Conservation (phyloP, 352 stramenopile species). For the Pythium scleroteichum region DNA sequence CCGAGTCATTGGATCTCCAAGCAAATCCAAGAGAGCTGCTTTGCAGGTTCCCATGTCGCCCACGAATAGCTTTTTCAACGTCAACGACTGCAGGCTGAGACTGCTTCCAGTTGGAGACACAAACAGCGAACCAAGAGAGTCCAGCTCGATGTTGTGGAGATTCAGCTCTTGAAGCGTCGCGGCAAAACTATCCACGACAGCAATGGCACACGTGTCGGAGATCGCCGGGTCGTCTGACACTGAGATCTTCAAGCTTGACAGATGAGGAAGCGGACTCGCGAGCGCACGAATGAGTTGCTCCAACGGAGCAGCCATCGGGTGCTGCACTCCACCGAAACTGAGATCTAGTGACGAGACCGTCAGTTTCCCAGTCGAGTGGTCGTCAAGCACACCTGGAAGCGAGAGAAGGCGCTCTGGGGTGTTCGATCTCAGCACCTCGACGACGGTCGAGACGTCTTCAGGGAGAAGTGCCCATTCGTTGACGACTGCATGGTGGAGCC, state of each 20-base stretch:
- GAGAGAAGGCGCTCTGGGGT: too few species aligned
- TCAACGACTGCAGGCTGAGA: not conserved
- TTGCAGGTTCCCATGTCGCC: not conserved
- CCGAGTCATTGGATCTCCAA: not conserved
- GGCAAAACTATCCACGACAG: not conserved
- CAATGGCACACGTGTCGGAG: not conserved
- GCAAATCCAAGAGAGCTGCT: not conserved
- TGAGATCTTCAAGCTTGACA: not conserved
- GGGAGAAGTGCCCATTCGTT: conserved; percentile 7
- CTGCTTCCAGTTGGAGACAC: not conserved
- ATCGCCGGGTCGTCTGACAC: conserved; percentile 4
- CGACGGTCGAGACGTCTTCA: not conserved
- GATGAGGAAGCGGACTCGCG: not conserved
- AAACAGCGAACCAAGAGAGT: not conserved
- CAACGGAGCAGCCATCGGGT: not conserved
- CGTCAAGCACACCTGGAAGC: too few species aligned
- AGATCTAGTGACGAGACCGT: not conserved
- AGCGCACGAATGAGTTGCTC: not conserved
- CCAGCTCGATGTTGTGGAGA: not conserved
- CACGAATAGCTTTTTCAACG: not conserved
- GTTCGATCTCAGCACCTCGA: not conserved
- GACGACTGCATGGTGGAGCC: not conserved
- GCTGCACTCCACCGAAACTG: not conserved
- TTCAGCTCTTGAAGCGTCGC: not conserved
- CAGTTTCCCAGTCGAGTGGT: not conserved